Base-by-base conservation (phyloP, 1,284 basidiomycete species). In the Ceratobasidium sp. region DNA sequence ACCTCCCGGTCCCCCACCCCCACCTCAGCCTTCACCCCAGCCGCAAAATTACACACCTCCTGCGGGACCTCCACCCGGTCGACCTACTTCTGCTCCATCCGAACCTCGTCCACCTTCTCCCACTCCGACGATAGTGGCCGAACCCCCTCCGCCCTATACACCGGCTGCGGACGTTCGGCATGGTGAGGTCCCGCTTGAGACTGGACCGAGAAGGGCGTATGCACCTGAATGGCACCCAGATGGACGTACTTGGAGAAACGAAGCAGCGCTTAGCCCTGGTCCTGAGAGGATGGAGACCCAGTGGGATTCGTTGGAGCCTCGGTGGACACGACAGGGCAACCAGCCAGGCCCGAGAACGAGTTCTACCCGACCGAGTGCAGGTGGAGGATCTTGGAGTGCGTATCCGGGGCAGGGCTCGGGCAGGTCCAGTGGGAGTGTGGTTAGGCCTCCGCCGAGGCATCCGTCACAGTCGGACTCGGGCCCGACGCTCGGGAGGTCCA, bases 111-210 rank as follows among this genome's bases (percentile, higher is more conserved):
- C 32, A 8, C 64, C 48, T 28, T 18, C 72, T 43, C 59, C 72
- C 1, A 30, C 52, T 32, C 32, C 52, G 30, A 65, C 50, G 34
- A 8, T 34, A n/a, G 21, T 34, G 34, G 34, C 4, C 36, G 87
- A 88, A 21, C 80, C 84, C 2, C 90, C 89, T 0, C 90, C 90
- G 0, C 87, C 89, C 0, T 92, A 92, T 76, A 89, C 89, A 0
- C 81, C 85, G 0, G 76, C 83, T 2, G 84, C 90, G 0, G 84
- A 88, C 69, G 62, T 82, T 14, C 76, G 78, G 62, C 80, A 84
- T 1, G 90, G 89, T 10, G 90, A 92, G 77, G 79, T 82, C 2
- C 86, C 88, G 0, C 75, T 91, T 3, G 85, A 89, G 73, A 79
- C 84, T 32, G 90, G 90, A 0, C 90, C 90, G 0, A 75, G 80